phyloP scores from a whole-genome alignment of 164 flowering plant genomes.

The Warburgia ugandensis region DNA sequence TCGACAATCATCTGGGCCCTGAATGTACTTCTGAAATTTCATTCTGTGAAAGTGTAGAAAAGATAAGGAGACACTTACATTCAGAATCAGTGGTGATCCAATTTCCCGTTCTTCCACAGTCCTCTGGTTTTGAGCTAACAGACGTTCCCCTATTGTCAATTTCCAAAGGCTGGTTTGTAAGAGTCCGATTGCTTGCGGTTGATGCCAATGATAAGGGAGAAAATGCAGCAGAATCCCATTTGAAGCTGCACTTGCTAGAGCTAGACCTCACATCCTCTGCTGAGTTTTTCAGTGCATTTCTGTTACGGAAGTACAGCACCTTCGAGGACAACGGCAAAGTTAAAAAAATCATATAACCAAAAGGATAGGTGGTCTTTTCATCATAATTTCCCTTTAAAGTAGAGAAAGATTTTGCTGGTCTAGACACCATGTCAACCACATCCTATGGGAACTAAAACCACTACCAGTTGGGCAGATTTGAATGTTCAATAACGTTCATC shows the following conservation, averaged over 20 bases:
- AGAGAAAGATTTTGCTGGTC: too few relatives aligned
- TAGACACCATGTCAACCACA: too few relatives aligned
- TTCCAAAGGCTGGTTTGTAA: constrained; percentile 12
- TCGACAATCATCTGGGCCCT: too few relatives aligned
- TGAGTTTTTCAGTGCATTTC: constrained; percentile 28
- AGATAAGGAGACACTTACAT: constrained; percentile 42
- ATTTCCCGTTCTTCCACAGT: constrained; percentile 33
- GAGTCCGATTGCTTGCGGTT: constrained; percentile 10
- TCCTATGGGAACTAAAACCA: too few relatives aligned
- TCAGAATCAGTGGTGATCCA: constrained; percentile 95
- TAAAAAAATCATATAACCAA: too few relatives aligned
- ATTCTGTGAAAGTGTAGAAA: too few relatives aligned
- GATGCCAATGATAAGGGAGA: constrained; percentile 46
- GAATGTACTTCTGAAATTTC: too few relatives aligned
- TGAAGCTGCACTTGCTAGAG: constrained; percentile 76
- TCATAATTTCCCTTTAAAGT: too few relatives aligned
- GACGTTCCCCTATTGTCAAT: constrained; percentile 1
- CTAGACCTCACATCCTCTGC: constrained; percentile 46
- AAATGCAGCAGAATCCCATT: constrained; percentile 66
- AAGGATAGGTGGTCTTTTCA: too few relatives aligned
- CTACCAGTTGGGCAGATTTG: too few relatives aligned
- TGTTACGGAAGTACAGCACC: constrained; percentile 52
- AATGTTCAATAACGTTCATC: too few relatives aligned
- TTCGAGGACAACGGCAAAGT: too few relatives aligned
- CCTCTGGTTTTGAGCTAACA: constrained; percentile 13